These are phyloP conservation scores for Achaetomium macrosporum DNA, from an alignment of 2,329 filamentous ascomycete genomes.

Conservation along the genomic window DNA sequence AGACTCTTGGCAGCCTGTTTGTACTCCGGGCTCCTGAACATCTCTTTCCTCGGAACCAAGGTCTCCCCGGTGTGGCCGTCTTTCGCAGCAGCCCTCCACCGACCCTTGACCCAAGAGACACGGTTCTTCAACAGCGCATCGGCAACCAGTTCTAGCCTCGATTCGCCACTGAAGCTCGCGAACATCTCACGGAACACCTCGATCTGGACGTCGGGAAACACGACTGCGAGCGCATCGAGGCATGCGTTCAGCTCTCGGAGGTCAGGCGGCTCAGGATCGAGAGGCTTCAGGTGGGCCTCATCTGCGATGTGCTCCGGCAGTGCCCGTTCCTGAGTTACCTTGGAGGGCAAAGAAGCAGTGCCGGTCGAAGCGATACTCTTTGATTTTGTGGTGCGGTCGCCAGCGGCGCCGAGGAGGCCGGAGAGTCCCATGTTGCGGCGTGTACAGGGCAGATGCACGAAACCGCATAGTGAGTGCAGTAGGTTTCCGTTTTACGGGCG, in stretches of 20 bases:
- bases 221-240: slow-evolving; percentile 60
- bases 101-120: slow-evolving; percentile 63
- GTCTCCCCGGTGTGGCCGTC: slow-evolving; percentile 9
- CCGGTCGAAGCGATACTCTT: slow-evolving; percentile 25
- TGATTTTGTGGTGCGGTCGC: slow-evolving; percentile 28
- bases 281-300: slow-evolving; percentile 46
- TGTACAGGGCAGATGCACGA: neutral
- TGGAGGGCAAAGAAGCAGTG: slow-evolving; percentile 28
- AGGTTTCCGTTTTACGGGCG: neutral
- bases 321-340: slow-evolving; percentile 11
- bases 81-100: slow-evolving; percentile 48
- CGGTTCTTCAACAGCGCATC: slow-evolving; percentile 70
- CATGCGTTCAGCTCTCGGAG: slow-evolving; percentile 64
- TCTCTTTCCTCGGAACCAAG: slow-evolving; percentile 52
- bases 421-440: slow-evolving; percentile 42
- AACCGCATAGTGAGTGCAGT: slow-evolving; percentile 4
- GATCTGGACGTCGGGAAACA: slow-evolving; percentile 76
- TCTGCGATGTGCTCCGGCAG: slow-evolving; percentile 46
- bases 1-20: slow-evolving; percentile 62
- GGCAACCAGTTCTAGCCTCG: slow-evolving; percentile 68
- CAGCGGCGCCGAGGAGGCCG: slow-evolving; percentile 41
- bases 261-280: slow-evolving; percentile 51
- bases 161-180: slow-evolving; percentile 66
- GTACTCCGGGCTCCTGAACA: slow-evolving; percentile 63
- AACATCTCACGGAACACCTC: slow-evolving; percentile 82